Conservation (phyloP, 305 asterid genomes). For the Solanum chacoense region DNA sequence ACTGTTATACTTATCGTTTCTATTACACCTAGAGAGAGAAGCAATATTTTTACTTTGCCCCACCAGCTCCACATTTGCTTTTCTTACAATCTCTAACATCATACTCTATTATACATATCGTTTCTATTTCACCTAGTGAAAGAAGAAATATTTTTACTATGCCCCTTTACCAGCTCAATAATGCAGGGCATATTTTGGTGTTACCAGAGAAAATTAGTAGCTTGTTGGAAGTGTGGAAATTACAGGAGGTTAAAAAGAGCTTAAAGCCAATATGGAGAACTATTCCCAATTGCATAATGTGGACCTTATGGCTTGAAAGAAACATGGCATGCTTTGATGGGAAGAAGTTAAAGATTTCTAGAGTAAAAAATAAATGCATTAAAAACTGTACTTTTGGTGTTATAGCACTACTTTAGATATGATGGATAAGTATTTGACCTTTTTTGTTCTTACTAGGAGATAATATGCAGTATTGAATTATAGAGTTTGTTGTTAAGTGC, state of each 20-base stretch:
- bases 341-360: neutral
- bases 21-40: neutral
- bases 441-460: neutral
- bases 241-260: neutral
- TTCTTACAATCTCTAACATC: neutral
- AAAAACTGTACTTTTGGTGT: neutral
- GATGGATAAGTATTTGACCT: neutral
- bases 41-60: neutral
- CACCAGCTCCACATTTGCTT: neutral
- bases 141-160: neutral
- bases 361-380: neutral
- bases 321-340: neutral
- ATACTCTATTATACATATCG: neutral
- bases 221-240: neutral
- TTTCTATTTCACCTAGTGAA: neutral
- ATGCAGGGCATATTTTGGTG: neutral
- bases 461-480: neutral
- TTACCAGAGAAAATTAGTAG: neutral
- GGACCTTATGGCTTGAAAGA: neutral
- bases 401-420: neutral
- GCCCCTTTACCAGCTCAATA: neutral
- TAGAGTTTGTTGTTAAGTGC: neutral
- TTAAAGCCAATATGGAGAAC: neutral
- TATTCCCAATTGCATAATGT: neutral
- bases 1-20: neutral